phyloP scores from a whole-genome alignment of 805 yeast genomes.

The Sugiyamaella americana region DNA sequence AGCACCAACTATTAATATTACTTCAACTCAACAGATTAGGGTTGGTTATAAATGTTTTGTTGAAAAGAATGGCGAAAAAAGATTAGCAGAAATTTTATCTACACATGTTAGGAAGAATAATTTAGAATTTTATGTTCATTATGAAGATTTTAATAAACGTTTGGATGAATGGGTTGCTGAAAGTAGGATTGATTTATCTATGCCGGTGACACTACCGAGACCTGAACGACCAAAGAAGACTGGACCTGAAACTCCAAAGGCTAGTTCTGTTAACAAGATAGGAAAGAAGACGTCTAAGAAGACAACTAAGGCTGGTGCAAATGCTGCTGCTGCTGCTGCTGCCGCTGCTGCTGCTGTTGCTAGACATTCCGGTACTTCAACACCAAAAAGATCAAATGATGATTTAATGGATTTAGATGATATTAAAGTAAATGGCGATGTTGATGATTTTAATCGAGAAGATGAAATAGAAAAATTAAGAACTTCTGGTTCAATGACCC shows the following conservation, averaged over 20 bases:
- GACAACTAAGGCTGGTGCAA: slow-evolving; percentile 12
- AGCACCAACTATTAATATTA: slow-evolving; percentile 25
- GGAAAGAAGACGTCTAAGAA: slow-evolving; percentile 27
- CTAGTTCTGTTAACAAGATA: slow-evolving; percentile 22
- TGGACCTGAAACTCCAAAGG: slow-evolving; percentile 13
- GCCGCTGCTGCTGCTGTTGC: slow-evolving; percentile 13
- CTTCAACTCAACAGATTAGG: slow-evolving; percentile 31
- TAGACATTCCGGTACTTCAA: neutral
- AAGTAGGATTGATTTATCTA: slow-evolving; percentile 63
- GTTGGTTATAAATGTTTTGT: slow-evolving; percentile 78
- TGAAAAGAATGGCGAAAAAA: slow-evolving; percentile 68
- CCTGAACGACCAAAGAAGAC: slow-evolving; percentile 43
- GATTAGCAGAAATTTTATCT: slow-evolving; percentile 82
- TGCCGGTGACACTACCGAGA: slow-evolving; percentile 67
- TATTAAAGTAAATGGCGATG: slow-evolving; percentile 74
- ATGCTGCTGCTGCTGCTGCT: slow-evolving; percentile 10
- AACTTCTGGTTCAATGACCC: slow-evolving; percentile 97
- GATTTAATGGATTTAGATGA: slow-evolving; percentile 83
- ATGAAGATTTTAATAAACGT: slow-evolving; percentile 90
- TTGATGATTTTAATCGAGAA: slow-evolving; percentile 72
- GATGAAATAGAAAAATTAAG: slow-evolving; percentile 89
- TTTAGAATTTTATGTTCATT: slow-evolving; percentile 84
- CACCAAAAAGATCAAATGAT: slow-evolving; percentile 15
- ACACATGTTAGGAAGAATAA: slow-evolving; percentile 68
- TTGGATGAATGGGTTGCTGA: slow-evolving; percentile 89